Evolutionary conservation across 768 basidiomycete genomes (phyloP).

Genomic region (Termitomyces sp.): DNA sequence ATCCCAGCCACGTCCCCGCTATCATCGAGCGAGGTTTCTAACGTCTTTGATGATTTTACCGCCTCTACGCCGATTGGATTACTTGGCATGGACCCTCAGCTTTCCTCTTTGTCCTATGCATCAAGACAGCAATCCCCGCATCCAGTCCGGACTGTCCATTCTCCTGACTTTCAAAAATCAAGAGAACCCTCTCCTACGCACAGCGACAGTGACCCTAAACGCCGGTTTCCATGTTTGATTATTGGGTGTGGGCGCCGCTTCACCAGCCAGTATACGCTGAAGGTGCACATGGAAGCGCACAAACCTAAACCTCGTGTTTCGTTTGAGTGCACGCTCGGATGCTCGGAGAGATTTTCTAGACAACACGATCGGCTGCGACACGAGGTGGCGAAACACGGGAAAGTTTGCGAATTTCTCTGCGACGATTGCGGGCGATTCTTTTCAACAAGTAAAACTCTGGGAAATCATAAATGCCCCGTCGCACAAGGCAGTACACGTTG

Average conservation of each 20-base stretch:
- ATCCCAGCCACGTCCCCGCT: slow-evolving; percentile 30
- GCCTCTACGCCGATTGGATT: slow-evolving; percentile 26
- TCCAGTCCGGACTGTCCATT: slow-evolving; percentile 11
- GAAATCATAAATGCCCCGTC: slow-evolving; percentile 57
- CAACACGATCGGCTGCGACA: slow-evolving; percentile 58
- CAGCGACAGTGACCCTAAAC: slow-evolving; percentile 35
- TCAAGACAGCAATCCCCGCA: slow-evolving; percentile 15
- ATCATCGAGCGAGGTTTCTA: slow-evolving; percentile 28
- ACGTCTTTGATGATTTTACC: slow-evolving; percentile 32
- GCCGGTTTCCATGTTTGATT: slow-evolving; percentile 48
- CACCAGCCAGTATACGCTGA: slow-evolving; percentile 53
- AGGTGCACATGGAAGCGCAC: slow-evolving; percentile 56
- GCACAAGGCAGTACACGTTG: slow-evolving; percentile 48
- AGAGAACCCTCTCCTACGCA: slow-evolving; percentile 32
- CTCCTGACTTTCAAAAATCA: slow-evolving; percentile 20
- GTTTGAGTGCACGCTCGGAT: slow-evolving; percentile 54
- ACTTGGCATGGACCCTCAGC: slow-evolving; percentile 14
- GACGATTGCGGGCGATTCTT: slow-evolving; percentile 53
- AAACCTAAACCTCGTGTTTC: slow-evolving; percentile 48
- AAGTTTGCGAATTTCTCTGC: slow-evolving; percentile 54
- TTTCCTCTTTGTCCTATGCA: slow-evolving; percentile 12
- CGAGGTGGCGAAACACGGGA: slow-evolving; percentile 58
- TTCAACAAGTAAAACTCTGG: slow-evolving; percentile 49
- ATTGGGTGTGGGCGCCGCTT: slow-evolving; percentile 48
- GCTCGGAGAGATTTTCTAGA: slow-evolving; percentile 52